Conservation (phyloP, 495 filamentous ascomycete genomes). For the Tuber aestivum region DNA sequence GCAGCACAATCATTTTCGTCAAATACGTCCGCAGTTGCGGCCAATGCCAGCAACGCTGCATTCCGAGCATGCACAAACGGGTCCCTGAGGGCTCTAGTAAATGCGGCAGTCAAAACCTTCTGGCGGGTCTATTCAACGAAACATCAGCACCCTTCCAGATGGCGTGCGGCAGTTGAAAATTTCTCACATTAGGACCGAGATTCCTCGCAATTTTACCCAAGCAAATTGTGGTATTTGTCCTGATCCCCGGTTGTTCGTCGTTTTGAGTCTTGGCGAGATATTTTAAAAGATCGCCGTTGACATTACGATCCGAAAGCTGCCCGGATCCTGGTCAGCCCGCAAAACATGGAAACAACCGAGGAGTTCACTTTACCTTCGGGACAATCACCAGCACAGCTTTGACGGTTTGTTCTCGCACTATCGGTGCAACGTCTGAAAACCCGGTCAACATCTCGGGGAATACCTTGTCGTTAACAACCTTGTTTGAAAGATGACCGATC, state of each 20-base stretch:
- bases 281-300: conserved; percentile 88
- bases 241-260: conserved; percentile 93
- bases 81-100: conserved; percentile 78
- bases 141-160: conserved; percentile 12
- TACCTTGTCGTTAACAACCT: conserved; percentile 90
- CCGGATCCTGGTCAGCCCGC: conserved; percentile 5
- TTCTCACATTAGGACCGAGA: conserved; percentile 61
- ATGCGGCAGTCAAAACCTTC: conserved; percentile 90
- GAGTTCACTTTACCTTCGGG: conserved; percentile 49
- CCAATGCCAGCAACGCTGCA: conserved; percentile 76
- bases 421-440: conserved; percentile 82
- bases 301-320: conserved; percentile 72
- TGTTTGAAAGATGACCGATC: conserved; percentile 85
- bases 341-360: background rate
- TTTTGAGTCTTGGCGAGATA: conserved; percentile 94
- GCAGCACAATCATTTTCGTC: conserved; percentile 82
- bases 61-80: conserved; percentile 91
- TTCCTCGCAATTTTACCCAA: conserved; percentile 91
- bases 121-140: conserved; percentile 52
- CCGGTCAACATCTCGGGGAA: conserved; percentile 93
- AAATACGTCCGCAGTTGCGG: conserved; percentile 78
- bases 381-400: conserved; percentile 84
- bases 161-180: background rate
- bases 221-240: conserved; percentile 97
- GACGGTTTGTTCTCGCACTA: conserved; percentile 91